Conservation (phyloP, 1,139 yeast species). For the Pichia sp. region DNA sequence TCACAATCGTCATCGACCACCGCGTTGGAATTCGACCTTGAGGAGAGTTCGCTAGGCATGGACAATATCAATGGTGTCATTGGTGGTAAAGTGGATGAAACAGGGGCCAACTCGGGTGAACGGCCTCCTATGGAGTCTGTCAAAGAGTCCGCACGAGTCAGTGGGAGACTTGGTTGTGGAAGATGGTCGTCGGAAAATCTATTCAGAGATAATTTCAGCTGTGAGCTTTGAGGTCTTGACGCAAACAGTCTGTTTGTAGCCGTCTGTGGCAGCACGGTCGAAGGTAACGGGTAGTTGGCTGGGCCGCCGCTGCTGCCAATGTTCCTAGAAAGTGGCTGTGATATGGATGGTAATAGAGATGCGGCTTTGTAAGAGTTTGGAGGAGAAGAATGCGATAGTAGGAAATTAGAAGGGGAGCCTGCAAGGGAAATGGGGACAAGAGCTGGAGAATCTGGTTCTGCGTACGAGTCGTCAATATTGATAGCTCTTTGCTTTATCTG, state of each 20-base stretch:
- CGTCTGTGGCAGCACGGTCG: background rate
- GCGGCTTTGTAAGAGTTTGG: conserved; percentile 34
- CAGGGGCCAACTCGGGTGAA: conserved; percentile 34
- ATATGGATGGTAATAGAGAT: conserved; percentile 11
- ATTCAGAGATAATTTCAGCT: conserved; percentile 9
- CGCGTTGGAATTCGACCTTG: conserved; percentile 15
- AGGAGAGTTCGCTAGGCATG: conserved; percentile 20
- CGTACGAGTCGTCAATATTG: conserved; percentile 1
- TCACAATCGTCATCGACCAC: conserved; percentile 16
- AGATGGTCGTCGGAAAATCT: conserved; percentile 7
- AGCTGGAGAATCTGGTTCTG: conserved; percentile 18
- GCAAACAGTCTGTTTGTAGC: background rate
- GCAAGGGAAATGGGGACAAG: conserved; percentile 45
- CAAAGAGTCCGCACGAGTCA: conserved; percentile 23
- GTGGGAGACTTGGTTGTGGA: conserved; percentile 1
- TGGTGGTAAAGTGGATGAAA: conserved; percentile 31
- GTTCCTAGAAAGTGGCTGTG: background rate
- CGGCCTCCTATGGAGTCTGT: conserved; percentile 28
- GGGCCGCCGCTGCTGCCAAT: background rate
- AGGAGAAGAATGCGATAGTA: conserved; percentile 51
- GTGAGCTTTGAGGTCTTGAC: conserved; percentile 1
- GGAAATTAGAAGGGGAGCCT: conserved; percentile 54
- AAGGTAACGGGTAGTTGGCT: background rate
- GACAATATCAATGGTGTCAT: conserved; percentile 33
- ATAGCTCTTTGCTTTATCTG: conserved; percentile 4